Evolutionary conservation across 2,329 filamentous ascomycete genomes (phyloP), one percentile per base, ranked within the genome.

Genomic region (Fusarium praegraminearum): DNA sequence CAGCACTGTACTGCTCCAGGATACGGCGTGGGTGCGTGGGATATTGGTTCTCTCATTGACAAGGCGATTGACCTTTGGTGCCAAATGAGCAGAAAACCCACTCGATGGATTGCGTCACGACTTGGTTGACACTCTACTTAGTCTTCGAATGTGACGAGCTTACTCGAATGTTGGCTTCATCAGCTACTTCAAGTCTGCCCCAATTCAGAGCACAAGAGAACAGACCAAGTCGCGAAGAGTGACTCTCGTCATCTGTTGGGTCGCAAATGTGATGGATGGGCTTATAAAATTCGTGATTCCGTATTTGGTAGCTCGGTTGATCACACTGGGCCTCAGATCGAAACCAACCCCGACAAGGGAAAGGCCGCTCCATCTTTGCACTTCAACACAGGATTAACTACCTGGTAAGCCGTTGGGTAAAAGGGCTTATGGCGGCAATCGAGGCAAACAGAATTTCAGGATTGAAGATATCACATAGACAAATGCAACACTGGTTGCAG

Each of bases 81-180:
- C 56, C 50, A 38, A 65, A 61, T 52, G 57, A 73, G 61, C 49
- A 62, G 32, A 33, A 36, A 43, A 59, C 41, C 24, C 20, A 52
- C 51, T 47, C 43, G 45, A 70, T 60, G 47, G 65, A 74, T 73
- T 70, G 71, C 72, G 73, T 74, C 72, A 75, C 67, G 67, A 73
- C 65, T 62, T 56, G 47, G 38, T 54, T 16, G 44, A 33, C 52
- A 44, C 49, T 47, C 22, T 46, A 50, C 26, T 46, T 45, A 26
- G 33, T 32, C 18, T 67, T 22, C 33, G 36, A 33, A 44, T 33
- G 33, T 51, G 33, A 43, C 33, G 38, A 55, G 52, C 57, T 66
- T 54, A 51, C 51, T 40, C 38, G 36, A 67, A 58, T 54, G 58
- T 61, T 62, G 59, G 35, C 28, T 60, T 57, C 51, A 35, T 55